Percentiles rank a stretch among this genome's conserved stretches.
phyloP scores from a whole-genome alignment of 331 rosid genomes.

The Spiraea crenata region DNA sequence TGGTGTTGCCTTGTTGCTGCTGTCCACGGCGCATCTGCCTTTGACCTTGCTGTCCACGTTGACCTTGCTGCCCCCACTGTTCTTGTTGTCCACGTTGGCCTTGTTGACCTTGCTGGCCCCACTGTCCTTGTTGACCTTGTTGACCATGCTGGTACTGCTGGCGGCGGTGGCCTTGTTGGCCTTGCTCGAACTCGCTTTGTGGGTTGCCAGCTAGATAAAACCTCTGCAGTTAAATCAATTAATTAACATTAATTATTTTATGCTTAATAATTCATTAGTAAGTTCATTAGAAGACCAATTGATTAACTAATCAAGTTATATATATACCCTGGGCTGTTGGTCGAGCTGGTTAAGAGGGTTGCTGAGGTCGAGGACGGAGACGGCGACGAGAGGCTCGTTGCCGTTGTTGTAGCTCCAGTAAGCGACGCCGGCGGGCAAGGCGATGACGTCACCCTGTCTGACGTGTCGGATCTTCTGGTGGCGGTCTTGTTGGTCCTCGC shows the following conservation, averaged over 20 bases:
- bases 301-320: neutral
- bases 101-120: neutral
- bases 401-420: conserved; percentile 46
- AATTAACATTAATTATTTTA: neutral
- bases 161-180: neutral
- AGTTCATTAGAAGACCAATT: too few species aligned
- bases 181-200: conserved; percentile 15
- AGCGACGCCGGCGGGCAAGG: conserved; percentile 36
- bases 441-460: conserved; percentile 37
- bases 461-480: conserved; percentile 36
- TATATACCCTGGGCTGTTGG: conserved; percentile 28
- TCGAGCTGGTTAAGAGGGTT: conserved; percentile 45
- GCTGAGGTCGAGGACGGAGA: conserved; percentile 30
- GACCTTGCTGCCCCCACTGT: neutral
- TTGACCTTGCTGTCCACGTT: conserved; percentile 5
- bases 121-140: neutral
- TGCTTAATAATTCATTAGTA: neutral
- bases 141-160: neutral
- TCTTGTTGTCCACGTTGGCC: neutral
- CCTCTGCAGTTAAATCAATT: neutral
- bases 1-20: conserved; percentile 7
- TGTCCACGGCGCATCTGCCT: neutral
- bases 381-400: conserved; percentile 18
- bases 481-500: conserved; percentile 23
- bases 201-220: conserved; percentile 41